Conservation (phyloP, 2,329 filamentous ascomycete species). For the Aureobasidium sp. region DNA sequence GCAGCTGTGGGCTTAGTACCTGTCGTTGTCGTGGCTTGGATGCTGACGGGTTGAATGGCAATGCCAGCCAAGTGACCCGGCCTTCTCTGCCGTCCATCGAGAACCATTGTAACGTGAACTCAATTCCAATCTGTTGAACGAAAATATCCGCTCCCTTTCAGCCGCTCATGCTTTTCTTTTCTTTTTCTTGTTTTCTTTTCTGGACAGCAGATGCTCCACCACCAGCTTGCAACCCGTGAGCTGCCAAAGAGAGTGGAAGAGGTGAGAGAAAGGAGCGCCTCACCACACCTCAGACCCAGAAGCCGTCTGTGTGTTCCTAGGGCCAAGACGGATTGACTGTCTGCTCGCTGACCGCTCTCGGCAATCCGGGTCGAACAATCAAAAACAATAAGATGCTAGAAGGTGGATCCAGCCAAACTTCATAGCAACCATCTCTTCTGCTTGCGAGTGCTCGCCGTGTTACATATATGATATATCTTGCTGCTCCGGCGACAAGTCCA, state of each 20-base stretch:
- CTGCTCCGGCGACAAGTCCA: neutral
- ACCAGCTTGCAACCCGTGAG: neutral
- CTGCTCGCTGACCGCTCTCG: slow-evolving; percentile 6
- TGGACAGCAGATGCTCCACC: neutral
- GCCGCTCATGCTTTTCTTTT: neutral
- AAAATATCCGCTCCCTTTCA: neutral
- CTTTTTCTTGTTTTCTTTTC: neutral
- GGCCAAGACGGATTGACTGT: neutral
- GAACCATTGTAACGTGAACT: slow-evolving; percentile 2
- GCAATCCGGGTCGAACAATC: neutral
- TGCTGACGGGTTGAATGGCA: neutral
- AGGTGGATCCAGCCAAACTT: neutral
- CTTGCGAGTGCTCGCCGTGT: neutral
- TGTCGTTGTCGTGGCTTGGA: slow-evolving; percentile 4
- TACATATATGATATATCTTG: neutral
- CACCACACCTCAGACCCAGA: neutral
- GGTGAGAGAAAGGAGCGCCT: neutral
- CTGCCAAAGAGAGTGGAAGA: neutral
- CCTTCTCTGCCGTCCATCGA: neutral
- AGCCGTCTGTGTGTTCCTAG: neutral
- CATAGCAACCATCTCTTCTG: neutral
- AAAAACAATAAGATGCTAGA: neutral
- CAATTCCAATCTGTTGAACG: slow-evolving; percentile 1
- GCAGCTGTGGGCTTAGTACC: neutral
- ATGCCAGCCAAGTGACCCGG: neutral